Conservation (phyloP, 1,139 yeast species). For the Casaregolazyma suthepensis region DNA sequence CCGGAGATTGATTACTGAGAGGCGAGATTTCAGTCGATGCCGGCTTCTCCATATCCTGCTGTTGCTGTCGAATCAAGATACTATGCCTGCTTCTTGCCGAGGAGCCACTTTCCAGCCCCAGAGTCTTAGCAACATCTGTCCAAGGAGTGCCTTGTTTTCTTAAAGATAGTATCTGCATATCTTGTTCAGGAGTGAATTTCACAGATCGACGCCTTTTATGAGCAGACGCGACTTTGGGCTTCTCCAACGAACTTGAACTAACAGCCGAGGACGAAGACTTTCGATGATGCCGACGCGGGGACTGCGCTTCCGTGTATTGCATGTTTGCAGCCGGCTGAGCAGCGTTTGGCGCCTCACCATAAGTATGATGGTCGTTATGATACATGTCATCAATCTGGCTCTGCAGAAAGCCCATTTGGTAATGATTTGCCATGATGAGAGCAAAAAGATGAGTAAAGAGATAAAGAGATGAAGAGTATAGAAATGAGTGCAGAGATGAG, state of each 20-base stretch:
- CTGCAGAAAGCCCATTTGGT: not conserved
- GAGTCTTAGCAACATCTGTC: constrained; percentile 19
- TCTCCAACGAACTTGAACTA: not conserved
- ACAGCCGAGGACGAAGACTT: not conserved
- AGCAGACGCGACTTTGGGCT: not conserved
- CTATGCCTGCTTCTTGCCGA: constrained; percentile 17
- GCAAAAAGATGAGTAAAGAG: not conserved
- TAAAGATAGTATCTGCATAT: constrained; percentile 16
- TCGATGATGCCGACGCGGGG: not conserved
- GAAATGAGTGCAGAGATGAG: no score
- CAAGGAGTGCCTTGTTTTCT: constrained; percentile 21
- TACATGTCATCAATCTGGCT: not conserved
- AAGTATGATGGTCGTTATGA: not conserved
- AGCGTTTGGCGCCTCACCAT: not conserved
- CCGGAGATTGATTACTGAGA: not conserved
- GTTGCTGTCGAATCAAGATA: constrained; percentile 9
- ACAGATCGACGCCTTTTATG: constrained; percentile 14
- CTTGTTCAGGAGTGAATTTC: constrained; percentile 16
- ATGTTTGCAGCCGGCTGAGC: not conserved
- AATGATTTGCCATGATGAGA: not conserved
- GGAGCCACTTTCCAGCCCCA: constrained; percentile 16
- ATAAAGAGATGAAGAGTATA: not conserved
- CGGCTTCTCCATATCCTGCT: constrained; percentile 2
- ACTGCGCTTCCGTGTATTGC: not conserved
- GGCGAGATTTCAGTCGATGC: constrained; percentile 5